These are phyloP conservation scores for Coemansia sp. DNA, from an alignment of 192 early-diverging fungal species.

Conservation along the genomic window DNA sequence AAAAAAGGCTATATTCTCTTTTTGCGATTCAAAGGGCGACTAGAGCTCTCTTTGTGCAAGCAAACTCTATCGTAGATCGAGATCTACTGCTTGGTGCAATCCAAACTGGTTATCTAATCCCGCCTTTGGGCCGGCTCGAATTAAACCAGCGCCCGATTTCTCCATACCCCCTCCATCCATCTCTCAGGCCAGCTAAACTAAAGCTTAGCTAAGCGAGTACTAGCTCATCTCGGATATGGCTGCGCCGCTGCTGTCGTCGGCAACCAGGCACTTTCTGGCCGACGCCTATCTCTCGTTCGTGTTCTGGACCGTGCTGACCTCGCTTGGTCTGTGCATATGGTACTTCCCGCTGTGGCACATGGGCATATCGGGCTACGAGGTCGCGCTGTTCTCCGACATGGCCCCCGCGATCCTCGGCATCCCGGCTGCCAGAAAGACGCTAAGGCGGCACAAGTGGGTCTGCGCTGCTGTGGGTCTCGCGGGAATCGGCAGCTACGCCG, in stretches of 20 bases:
- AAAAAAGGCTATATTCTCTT: too few species aligned
- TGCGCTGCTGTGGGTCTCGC: constrained; percentile 59
- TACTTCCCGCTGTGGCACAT: constrained; percentile 85
- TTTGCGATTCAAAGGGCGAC: too few species aligned
- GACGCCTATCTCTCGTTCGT: constrained; percentile 73
- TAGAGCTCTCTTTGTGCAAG: too few species aligned
- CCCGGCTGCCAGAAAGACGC: constrained; percentile 50
- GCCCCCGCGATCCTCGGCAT: constrained; percentile 61
- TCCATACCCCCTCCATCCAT: background rate
- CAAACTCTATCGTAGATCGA: too few species aligned
- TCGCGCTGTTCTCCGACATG: constrained; percentile 62
- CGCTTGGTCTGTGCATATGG: constrained; percentile 67
- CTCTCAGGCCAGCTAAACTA: too few species aligned
- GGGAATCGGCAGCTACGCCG: constrained; percentile 62
- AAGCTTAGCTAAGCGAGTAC: too few species aligned
- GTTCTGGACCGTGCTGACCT: constrained; percentile 80
- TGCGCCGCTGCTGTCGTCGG: background rate
- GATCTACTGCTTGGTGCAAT: too few species aligned
- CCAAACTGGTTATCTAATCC: too few species aligned
- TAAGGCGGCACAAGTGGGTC: constrained; percentile 56
- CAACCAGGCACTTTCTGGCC: constrained; percentile 52
- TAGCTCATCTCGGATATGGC: constrained; percentile 5
- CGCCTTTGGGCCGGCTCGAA: too few species aligned
- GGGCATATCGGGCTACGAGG: constrained; percentile 80
- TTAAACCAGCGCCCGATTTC: too few species aligned